These are phyloP conservation scores for Coniochaeta sp. DNA, from an alignment of 2,329 filamentous ascomycete species.

Conservation along the genomic window DNA sequence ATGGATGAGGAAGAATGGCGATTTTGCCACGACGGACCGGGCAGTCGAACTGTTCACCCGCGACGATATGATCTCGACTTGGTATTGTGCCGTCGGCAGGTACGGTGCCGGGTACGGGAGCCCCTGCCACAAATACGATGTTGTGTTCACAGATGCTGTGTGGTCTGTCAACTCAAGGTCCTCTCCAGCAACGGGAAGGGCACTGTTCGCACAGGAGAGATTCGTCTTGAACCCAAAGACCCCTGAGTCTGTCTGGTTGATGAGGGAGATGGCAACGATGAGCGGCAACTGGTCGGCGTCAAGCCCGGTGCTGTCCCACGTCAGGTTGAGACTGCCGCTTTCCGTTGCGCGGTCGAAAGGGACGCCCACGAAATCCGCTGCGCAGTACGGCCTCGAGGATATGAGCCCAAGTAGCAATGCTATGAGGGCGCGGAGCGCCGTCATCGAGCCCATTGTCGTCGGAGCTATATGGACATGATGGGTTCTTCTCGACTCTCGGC, in stretches of 20 bases:
- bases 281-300: not conserved
- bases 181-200: not conserved
- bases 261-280: not conserved
- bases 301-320: not conserved
- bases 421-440: not conserved
- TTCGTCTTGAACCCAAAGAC: not conserved
- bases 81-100: conserved; percentile 15
- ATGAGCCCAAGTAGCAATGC: not conserved
- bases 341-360: not conserved
- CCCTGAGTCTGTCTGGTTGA: not conserved
- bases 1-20: conserved; percentile 12
- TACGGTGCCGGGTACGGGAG: conserved; percentile 17
- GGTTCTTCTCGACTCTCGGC: not conserved
- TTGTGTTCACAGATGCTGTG: conserved; percentile 10
- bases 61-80: conserved; percentile 16
- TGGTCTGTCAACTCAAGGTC: not conserved
- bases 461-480: not conserved
- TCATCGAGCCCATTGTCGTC: not conserved
- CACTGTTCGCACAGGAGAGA: not conserved
- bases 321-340: not conserved
- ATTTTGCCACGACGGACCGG: conserved; percentile 13
- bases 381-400: not conserved
- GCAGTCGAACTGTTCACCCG: not conserved
- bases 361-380: not conserved
- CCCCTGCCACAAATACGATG: conserved; percentile 13